Percentiles rank a stretch among this genome's conserved stretches.
Conservation (phyloP, 306 rosid species). For the Parietaria judaica region DNA sequence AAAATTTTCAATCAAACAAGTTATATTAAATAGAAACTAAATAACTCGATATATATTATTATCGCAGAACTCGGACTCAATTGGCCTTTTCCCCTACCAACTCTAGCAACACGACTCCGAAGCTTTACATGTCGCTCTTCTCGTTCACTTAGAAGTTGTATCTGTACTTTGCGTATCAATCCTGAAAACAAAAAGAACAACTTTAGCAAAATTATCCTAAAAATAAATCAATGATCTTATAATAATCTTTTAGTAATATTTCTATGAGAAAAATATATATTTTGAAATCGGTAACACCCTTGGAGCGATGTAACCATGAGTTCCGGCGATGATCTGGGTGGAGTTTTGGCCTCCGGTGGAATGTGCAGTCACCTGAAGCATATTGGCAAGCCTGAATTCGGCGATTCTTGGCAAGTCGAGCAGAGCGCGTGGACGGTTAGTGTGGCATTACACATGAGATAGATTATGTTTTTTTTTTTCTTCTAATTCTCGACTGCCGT, state of each 20-base stretch:
- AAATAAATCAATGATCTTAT: too few relatives aligned
- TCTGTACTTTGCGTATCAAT: slow-evolving; percentile 70
- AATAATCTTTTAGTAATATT: too few relatives aligned
- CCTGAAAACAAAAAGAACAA: not conserved
- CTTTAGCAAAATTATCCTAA: too few relatives aligned
- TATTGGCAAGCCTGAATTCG: slow-evolving; percentile 86
- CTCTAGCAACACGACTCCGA: slow-evolving; percentile 89
- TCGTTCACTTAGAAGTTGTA: slow-evolving; percentile 78
- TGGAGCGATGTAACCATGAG: slow-evolving; percentile 92
- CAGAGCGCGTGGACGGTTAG: too few relatives aligned
- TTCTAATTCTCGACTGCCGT: too few relatives aligned
- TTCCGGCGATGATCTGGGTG: slow-evolving; percentile 75
- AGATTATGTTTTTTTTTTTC: too few relatives aligned
- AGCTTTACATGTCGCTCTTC: slow-evolving; percentile 91
- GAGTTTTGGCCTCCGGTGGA: slow-evolving; percentile 38
- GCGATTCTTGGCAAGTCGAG: slow-evolving; percentile 58
- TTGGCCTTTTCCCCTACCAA: slow-evolving; percentile 80
- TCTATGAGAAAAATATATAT: too few relatives aligned
- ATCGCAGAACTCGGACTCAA: slow-evolving; percentile 66
- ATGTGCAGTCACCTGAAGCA: slow-evolving; percentile 26
- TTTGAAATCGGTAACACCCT: slow-evolving; percentile 25
- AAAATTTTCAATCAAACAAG: too few relatives aligned
- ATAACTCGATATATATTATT: too few relatives aligned
- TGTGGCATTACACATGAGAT: too few relatives aligned
- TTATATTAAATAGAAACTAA: too few relatives aligned